phyloP scores from a whole-genome alignment of 208 protist species.

The Naegleria lovaniensis region DNA sequence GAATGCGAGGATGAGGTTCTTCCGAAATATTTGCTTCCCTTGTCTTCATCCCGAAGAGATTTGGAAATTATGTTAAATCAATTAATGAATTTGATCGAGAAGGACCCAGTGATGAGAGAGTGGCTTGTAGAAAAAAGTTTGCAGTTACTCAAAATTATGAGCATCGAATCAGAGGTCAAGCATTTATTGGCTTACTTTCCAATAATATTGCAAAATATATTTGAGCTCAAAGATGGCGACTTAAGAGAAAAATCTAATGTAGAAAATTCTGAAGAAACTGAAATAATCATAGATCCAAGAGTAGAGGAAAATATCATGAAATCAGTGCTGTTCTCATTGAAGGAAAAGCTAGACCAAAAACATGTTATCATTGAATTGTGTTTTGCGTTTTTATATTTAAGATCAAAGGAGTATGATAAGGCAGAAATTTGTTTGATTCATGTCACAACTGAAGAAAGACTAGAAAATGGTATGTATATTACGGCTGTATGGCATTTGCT shows the following conservation, averaged over 20 bases:
- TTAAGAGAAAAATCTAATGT: not conserved
- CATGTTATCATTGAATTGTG: not conserved
- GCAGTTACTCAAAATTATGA: not conserved
- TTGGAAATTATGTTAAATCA: not conserved
- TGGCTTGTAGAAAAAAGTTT: not conserved
- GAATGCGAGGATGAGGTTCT: not conserved
- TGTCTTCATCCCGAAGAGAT: not conserved
- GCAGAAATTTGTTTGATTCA: not conserved
- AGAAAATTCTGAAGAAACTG: not conserved
- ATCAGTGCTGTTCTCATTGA: not conserved
- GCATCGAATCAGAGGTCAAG: too few species aligned
- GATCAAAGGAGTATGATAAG: not conserved
- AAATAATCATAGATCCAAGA: not conserved
- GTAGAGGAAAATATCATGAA: not conserved
- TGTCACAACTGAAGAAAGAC: not conserved
- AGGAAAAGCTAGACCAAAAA: not conserved
- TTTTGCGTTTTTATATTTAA: constrained; percentile 5
- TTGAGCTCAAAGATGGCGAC: not conserved
- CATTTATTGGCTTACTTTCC: not conserved
- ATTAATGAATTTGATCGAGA: not conserved
- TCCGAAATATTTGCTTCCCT: not conserved
- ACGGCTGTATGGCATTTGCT: too few species aligned
- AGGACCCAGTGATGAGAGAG: not conserved
- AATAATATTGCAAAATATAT: not conserved
- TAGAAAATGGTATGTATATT: not conserved